Conservation (phyloP, 768 basidiomycete species). For the Rubroboletus pulcherrimus region DNA sequence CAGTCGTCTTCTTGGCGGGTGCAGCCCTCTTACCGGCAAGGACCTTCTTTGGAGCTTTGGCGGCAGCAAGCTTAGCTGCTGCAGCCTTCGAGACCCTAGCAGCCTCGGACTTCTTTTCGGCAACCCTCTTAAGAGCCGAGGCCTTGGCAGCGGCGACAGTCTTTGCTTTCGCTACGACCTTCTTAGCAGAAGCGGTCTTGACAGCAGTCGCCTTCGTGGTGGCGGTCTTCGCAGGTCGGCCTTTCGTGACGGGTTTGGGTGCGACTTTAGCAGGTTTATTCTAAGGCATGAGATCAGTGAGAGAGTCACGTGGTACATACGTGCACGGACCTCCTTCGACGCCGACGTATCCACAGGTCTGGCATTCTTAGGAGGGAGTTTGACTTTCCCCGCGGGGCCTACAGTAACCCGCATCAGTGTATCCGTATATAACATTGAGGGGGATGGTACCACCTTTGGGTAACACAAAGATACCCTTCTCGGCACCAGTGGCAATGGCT, state of each 20-base stretch:
- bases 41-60: slow-evolving; percentile 32
- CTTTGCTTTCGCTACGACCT: slow-evolving; percentile 36
- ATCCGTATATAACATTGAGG: not conserved
- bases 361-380: slow-evolving; percentile 60
- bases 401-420: slow-evolving; percentile 3
- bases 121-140: slow-evolving; percentile 41
- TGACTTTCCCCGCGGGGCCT: slow-evolving; percentile 55
- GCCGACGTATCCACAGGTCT: slow-evolving; percentile 47
- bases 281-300: slow-evolving; percentile 12
- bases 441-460: slow-evolving; percentile 67
- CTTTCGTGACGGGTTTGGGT: slow-evolving; percentile 24
- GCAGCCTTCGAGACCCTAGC: slow-evolving; percentile 33
- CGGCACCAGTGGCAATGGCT: slow-evolving; percentile 77
- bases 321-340: slow-evolving; percentile 53
- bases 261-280: slow-evolving; percentile 34
- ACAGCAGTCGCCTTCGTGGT: slow-evolving; percentile 21
- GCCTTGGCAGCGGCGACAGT: slow-evolving; percentile 28
- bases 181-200: slow-evolving; percentile 26
- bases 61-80: slow-evolving; percentile 11
- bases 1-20: slow-evolving; percentile 38
- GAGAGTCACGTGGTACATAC: slow-evolving; percentile 20
- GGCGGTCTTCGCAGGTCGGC: slow-evolving; percentile 28
- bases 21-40: slow-evolving; percentile 31
- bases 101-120: slow-evolving; percentile 31
- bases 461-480: slow-evolving; percentile 78